Percentiles rank a stretch among this genome's conserved stretches.
These are phyloP conservation scores for Periconia sp. DNA, from an alignment of 2,329 filamentous ascomycete species.

Conservation along the genomic window DNA sequence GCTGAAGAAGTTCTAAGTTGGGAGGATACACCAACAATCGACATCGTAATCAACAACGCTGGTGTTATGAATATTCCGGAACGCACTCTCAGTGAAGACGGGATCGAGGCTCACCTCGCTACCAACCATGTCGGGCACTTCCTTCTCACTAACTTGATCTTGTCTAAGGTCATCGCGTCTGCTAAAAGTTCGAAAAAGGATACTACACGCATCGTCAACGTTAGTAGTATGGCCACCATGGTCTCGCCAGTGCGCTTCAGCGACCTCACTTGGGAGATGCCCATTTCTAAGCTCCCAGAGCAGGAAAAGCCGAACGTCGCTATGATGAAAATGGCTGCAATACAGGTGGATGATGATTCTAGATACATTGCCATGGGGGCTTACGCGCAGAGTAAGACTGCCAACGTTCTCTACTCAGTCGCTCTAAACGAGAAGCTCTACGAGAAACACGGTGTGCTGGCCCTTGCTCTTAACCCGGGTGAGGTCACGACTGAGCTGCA, in stretches of 20 bases:
- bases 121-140: slow-evolving; percentile 53
- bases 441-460: slow-evolving; percentile 4
- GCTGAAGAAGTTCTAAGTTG: background rate
- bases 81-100: slow-evolving; percentile 5
- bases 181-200: slow-evolving; percentile 28
- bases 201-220: slow-evolving; percentile 11
- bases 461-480: slow-evolving; percentile 4
- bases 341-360: background rate
- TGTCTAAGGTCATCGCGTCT: slow-evolving; percentile 39
- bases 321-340: background rate
- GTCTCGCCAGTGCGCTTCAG: slow-evolving; percentile 9
- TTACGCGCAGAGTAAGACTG: slow-evolving; percentile 19
- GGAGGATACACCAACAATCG: slow-evolving; percentile 1
- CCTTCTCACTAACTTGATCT: slow-evolving; percentile 48
- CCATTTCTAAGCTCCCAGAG: slow-evolving; percentile 5
- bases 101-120: slow-evolving; percentile 4
- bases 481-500: slow-evolving; percentile 3
- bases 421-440: background rate
- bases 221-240: slow-evolving; percentile 1
- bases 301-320: slow-evolving; percentile 1
- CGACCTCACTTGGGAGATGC: slow-evolving; percentile 12
- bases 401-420: slow-evolving; percentile 14
- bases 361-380: slow-evolving; percentile 9
- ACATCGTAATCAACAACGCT: slow-evolving; percentile 5
- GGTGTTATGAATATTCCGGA: slow-evolving; percentile 6